These are phyloP conservation scores for Puccinia coronata DNA, from an alignment of 1,284 basidiomycete genomes.

Conservation along the genomic window DNA sequence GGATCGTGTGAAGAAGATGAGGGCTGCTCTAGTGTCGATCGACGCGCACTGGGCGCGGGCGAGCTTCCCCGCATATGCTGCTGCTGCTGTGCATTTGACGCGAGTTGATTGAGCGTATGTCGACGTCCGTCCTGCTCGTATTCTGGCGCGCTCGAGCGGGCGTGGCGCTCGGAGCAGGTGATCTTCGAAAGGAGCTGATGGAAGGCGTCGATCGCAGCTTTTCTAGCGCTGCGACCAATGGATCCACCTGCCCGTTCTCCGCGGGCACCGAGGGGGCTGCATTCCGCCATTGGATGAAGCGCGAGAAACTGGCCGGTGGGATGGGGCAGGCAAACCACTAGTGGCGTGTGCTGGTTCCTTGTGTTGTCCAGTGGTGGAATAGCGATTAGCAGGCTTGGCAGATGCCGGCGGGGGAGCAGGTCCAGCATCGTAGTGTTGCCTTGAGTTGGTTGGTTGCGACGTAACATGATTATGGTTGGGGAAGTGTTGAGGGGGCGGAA, in stretches of 20 bases:
- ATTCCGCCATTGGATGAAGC: slow-evolving; percentile 21
- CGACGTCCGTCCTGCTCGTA: slow-evolving; percentile 20
- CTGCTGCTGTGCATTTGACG: slow-evolving; percentile 7
- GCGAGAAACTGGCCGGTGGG: slow-evolving; percentile 29
- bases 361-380: not conserved
- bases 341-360: slow-evolving; percentile 8
- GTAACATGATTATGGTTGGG: slow-evolving; percentile 1
- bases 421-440: slow-evolving; percentile 16
- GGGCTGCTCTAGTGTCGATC: slow-evolving; percentile 13
- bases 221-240: slow-evolving; percentile 45
- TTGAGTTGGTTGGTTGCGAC: slow-evolving; percentile 15
- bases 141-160: not conserved
- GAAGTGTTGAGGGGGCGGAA: not conserved
- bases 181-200: slow-evolving; percentile 36
- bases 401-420: slow-evolving; percentile 36
- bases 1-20: slow-evolving; percentile 4
- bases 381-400: slow-evolving; percentile 38
- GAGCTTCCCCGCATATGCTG: slow-evolving; percentile 46
- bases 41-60: slow-evolving; percentile 27
- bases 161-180: slow-evolving; percentile 33
- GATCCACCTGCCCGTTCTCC: slow-evolving; percentile 42
- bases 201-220: slow-evolving; percentile 48
- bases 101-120: slow-evolving; percentile 6
- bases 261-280: slow-evolving; percentile 44
- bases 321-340: slow-evolving; percentile 37